These are phyloP conservation scores for Trichosanthes truncata DNA, from an alignment of 306 rosid genomes.

Conservation along the genomic window DNA sequence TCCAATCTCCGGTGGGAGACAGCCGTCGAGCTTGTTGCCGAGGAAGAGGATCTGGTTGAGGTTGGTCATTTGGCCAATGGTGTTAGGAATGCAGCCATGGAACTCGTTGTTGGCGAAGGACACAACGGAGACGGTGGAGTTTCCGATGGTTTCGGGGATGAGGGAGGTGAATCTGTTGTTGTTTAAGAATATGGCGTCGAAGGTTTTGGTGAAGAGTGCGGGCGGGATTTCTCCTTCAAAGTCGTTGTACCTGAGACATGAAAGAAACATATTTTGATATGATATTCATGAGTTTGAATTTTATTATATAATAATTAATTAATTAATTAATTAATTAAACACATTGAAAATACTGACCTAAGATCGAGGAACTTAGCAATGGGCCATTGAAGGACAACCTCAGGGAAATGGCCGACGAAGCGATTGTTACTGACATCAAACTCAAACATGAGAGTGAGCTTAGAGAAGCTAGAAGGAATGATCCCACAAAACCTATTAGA, in stretches of 20 bases:
- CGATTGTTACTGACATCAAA: constrained; percentile 11
- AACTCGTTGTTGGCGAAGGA: constrained; percentile 35
- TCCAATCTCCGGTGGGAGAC: constrained; percentile 36
- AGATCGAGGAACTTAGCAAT: neutral
- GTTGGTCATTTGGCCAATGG: constrained; percentile 32
- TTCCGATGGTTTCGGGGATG: constrained; percentile 35
- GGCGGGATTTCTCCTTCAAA: constrained; percentile 1
- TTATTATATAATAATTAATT: no score
- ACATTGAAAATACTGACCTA: neutral
- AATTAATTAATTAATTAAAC: no score
- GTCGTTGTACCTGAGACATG: neutral
- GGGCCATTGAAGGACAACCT: neutral
- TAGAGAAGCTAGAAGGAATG: neutral
- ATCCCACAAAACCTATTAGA: constrained; percentile 8
- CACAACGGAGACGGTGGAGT: constrained; percentile 32
- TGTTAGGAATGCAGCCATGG: constrained; percentile 35
- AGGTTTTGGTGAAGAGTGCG: neutral
- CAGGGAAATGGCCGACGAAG: constrained; percentile 3
- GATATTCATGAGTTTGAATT: no score
- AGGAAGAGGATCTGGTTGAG: constrained; percentile 30
- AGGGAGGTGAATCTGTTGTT: constrained; percentile 34
- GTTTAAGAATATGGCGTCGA: constrained; percentile 45
- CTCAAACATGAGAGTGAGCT: constrained; percentile 2
- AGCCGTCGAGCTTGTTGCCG: constrained; percentile 34
- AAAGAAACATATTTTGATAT: no score